phyloP scores from a whole-genome alignment of 1,284 basidiomycete species.

The Boletus holoroseus region DNA sequence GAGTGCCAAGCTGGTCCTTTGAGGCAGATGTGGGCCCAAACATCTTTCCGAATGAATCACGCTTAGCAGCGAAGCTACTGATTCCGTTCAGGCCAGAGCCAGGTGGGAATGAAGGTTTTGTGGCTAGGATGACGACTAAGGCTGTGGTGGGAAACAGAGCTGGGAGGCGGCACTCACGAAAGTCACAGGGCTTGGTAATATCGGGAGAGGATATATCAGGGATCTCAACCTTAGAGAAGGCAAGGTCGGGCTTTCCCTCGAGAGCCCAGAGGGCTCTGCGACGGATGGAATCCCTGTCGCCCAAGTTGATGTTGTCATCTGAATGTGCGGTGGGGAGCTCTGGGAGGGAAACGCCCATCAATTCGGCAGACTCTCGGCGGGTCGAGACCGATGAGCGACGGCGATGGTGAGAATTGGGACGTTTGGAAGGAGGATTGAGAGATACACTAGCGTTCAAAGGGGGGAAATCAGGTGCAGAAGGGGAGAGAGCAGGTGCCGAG shows the following conservation, averaged over 20 bases:
- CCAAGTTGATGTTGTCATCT: constrained; percentile 61
- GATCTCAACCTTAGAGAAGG: constrained; percentile 71
- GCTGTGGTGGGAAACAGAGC: constrained; percentile 3
- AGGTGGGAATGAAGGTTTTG: constrained; percentile 52
- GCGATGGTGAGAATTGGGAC: constrained; percentile 66
- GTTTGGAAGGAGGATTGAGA: constrained; percentile 43
- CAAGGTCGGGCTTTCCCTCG: constrained; percentile 66
- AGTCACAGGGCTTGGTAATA: constrained; percentile 52
- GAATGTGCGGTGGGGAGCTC: constrained; percentile 51
- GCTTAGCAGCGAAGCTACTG: constrained; percentile 49
- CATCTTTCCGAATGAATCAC: constrained; percentile 71
- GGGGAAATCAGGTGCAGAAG: constrained; percentile 33
- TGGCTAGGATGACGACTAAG: constrained; percentile 29
- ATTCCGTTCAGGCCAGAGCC: constrained; percentile 38
- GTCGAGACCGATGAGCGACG: constrained; percentile 82
- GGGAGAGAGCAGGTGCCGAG: constrained; percentile 32
- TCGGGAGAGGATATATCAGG: constrained; percentile 63
- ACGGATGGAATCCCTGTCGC: constrained; percentile 71
- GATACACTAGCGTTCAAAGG: constrained; percentile 29
- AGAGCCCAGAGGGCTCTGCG: constrained; percentile 73
- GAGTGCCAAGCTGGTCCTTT: constrained; percentile 70
- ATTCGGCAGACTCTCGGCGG: constrained; percentile 72
- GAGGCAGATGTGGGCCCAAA: constrained; percentile 52
- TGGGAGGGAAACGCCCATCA: constrained; percentile 72
- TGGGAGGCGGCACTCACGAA: constrained; percentile 43